Conservation (phyloP, 164 flowering plant genomes). For the Warburgia ugandensis region DNA sequence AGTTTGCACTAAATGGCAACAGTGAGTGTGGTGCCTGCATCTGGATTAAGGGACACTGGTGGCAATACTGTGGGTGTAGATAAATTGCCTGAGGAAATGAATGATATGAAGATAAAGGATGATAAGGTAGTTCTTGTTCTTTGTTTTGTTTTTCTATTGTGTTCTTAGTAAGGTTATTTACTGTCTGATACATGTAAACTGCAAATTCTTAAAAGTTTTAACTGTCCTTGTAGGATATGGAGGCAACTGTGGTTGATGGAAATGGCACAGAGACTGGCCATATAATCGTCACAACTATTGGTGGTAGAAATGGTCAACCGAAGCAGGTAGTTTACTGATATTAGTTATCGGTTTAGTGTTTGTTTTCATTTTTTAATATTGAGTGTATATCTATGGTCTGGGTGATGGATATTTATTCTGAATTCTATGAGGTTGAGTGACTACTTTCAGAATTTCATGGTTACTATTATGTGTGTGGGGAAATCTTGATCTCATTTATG, state of each 20-base stretch:
- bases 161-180: too few species aligned
- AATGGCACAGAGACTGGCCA: slow-evolving; percentile 69
- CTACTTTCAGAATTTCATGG: neutral
- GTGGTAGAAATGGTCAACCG: slow-evolving; percentile 61
- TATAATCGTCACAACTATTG: slow-evolving; percentile 64
- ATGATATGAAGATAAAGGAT: slow-evolving; percentile 73
- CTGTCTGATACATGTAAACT: too few species aligned
- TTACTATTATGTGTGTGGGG: neutral
- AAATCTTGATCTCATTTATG: too few species aligned
- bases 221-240: slow-evolving; percentile 37
- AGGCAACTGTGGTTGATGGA: slow-evolving; percentile 52
- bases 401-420: neutral
- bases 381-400: neutral
- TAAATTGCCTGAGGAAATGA: slow-evolving; percentile 69
- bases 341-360: neutral
- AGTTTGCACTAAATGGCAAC: slow-evolving; percentile 37
- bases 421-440: neutral
- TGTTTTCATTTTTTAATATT: neutral
- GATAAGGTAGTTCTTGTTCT: slow-evolving; percentile 39
- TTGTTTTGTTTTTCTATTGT: neutral
- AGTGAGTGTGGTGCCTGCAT: slow-evolving; percentile 33
- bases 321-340: slow-evolving; percentile 32
- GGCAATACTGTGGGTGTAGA: slow-evolving; percentile 44
- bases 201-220: too few species aligned
- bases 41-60: slow-evolving; percentile 39